Base-by-base conservation (phyloP, 2,329 filamentous ascomycete genomes). In the Paecilomyces sp. region DNA sequence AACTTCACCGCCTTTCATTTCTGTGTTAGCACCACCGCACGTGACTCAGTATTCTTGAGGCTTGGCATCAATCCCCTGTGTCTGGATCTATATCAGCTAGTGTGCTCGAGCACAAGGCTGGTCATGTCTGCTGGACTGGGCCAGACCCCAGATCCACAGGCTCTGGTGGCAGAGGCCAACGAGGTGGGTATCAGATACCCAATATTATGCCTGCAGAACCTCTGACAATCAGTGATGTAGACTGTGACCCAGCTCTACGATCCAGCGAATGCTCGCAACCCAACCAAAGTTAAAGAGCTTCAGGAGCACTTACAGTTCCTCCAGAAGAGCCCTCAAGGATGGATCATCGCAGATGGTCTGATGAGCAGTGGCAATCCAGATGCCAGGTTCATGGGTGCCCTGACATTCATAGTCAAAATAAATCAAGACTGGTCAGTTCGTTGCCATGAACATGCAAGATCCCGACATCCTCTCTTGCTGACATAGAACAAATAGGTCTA, bases 381-480 rank as follows among this genome's bases (percentile, higher is more conserved):
- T 67, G 85, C 94, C 65, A 88, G 89, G 64, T 97, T 97, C 76
- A 96, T 96, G 71, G 94, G 91, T 13, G 93, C 92, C 31, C 82
- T 97, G 61, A 97, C 93, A 0, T 88, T 97, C 65, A 95, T 91
- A 56, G 86, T 97, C 67, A 99, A 97, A 77, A 85, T 97, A 60
- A 97, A 97, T 72, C 88, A 88, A n/a, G 91, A 94, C 70, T 91
- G 87, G 88, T 89, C 36, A 25, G 51, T 5, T 6, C 18, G 13
- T 22, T 25, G n/a, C 36, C 24, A 41, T 36, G 50, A 18, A 56
- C n/a, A 47, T 11, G 41, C 18, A 47, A 28, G 41, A 18, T 47
- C 18, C 6, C 15, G 8, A 5, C 11, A 33, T 47, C n/a, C n/a
- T 47, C 5, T 18, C 9, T 47, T 18, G n/a, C 41, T 47, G 41